Base-by-base conservation (phyloP, 1,284 basidiomycete species). In the Leccinum colubrinum region DNA sequence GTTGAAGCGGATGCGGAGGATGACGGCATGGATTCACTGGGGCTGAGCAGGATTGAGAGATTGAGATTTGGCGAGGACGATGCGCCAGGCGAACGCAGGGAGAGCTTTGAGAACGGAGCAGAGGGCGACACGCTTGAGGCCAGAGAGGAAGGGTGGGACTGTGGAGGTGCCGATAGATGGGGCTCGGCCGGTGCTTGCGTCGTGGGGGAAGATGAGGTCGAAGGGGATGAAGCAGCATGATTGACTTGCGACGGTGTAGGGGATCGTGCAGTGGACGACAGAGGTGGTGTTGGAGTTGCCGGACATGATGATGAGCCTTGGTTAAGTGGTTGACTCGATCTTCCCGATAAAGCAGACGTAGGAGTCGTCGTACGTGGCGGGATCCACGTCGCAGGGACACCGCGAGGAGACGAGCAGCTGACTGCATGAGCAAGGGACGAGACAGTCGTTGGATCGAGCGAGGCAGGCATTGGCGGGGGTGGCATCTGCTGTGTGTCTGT, bases 401-500 rank as follows among this genome's bases (percentile, higher is more conserved):
- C 57, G 4, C 62, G 70, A 37, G 71, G 64, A 22, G 71, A 74
- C 15, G 33, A 30, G 3, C 68, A 59, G 43, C 69, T 61, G 11
- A 20, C 61, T 2, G 54, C 55, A 41, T 60, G 66, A 8, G 55
- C 59, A 53, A 71, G 67, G 50, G 75, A 72, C 4, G 72, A 72
- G 51, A 77, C 63, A 15, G 76, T 76, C 5, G 75, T 79, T 1
- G 77, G 75, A 62, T 78, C 74, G 33, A 76, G 70, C 7, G 72
- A 70, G 6, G 78, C 75, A 5, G 79, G 80, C 64, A 82, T 75
- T 3, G 80, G 81, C 14, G 82, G 82, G 8, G 25, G 80, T 11
- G 79, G 80, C 80, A 81, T 82, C 12, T 77, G 76, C 27, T 68
- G 71, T 2, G 58, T 64, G 37, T 77, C 75, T 75, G 51, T 58